Base-by-base conservation (phyloP, 805 yeast species). In the Saturnispora gosingensis region DNA sequence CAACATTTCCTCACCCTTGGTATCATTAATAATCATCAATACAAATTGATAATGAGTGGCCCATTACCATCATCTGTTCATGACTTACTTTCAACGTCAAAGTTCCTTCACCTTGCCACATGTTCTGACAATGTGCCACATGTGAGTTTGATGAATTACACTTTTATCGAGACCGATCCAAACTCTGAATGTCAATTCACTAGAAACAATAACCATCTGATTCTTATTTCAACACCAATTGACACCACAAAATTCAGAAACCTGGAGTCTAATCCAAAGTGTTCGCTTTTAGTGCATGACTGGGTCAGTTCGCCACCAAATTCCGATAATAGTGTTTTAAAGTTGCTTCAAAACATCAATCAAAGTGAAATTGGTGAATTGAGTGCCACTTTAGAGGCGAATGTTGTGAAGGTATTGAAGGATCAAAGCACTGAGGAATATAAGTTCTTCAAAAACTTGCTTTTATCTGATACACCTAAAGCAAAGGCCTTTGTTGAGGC, bases 121-220 rank as follows among this genome's bases (percentile, higher is more conserved):
- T 78, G 88, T 53, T 71, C 65, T 9, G 55, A 65, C 8, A 76
- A 86, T 43, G 67, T 80, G 44, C 98, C 98, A 5, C 93, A 90
- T 54, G 96, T 89, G 3, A 79, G 93, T 18, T 73, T 91, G 56
- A 91, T 91, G 98, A 91, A 88, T 68, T 91, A 87, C 67, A 82
- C 90, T 4, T 87, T 81, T 63, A 67, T 83, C 20, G 71, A 74
- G 5, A 64, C 74, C 5, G 61, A 64, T 16, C 67, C 70, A 25
- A 61, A 71, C 0, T 45, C 52, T 9, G 25, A 18, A 13, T 43
- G 48, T 40, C 22, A 50, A 8, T 27, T 49, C 13, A 45, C 73
- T 57, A 56, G 42, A 50, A 36, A 30, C 6, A 34, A 47, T 3
- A 30, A 56, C 13, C 50, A 57, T 25, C 40, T 53, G 10, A 78